Evolutionary conservation across 2,329 filamentous ascomycete genomes (phyloP).

Genomic region (Fusarium devonianum): DNA sequence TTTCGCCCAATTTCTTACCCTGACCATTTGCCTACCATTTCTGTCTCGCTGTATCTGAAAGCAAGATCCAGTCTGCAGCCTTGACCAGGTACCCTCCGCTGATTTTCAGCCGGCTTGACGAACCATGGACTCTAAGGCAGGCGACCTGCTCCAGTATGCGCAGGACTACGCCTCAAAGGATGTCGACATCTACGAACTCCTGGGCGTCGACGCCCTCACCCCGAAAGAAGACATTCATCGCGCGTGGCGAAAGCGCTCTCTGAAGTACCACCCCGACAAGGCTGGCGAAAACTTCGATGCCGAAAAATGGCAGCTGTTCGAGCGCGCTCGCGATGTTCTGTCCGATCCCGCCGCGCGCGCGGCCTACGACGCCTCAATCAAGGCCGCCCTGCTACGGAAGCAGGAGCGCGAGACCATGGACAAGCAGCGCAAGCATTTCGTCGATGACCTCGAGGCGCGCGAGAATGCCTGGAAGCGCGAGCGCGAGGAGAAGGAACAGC

Average conservation of each 20-base stretch:
- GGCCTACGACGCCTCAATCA: slow-evolving; percentile 79
- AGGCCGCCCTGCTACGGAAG: slow-evolving; percentile 73
- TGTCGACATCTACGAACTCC: slow-evolving; percentile 79
- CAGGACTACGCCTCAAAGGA: slow-evolving; percentile 67
- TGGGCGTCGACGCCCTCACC: slow-evolving; percentile 70
- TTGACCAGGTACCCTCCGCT: neutral
- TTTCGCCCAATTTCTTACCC: neutral
- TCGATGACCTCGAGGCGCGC: slow-evolving; percentile 83
- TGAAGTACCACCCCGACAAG: slow-evolving; percentile 97
- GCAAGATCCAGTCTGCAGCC: neutral
- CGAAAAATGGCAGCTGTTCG: slow-evolving; percentile 83
- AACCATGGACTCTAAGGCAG: slow-evolving; percentile 50
- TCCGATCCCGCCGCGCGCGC: slow-evolving; percentile 73
- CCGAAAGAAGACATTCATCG: slow-evolving; percentile 77
- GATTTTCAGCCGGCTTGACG: neutral
- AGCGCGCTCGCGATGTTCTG: slow-evolving; percentile 86
- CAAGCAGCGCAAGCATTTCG: slow-evolving; percentile 75
- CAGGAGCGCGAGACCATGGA: slow-evolving; percentile 77
- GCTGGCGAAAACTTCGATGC: slow-evolving; percentile 76
- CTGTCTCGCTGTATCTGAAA: neutral
- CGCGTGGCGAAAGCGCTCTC: slow-evolving; percentile 82
- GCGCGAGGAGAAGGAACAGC: slow-evolving; percentile 56
- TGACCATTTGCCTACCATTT: neutral
- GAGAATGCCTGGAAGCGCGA: slow-evolving; percentile 72
- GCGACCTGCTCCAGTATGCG: slow-evolving; percentile 60